Conservation (phyloP, 805 yeast species). For the Yamadazyma insecticola region DNA sequence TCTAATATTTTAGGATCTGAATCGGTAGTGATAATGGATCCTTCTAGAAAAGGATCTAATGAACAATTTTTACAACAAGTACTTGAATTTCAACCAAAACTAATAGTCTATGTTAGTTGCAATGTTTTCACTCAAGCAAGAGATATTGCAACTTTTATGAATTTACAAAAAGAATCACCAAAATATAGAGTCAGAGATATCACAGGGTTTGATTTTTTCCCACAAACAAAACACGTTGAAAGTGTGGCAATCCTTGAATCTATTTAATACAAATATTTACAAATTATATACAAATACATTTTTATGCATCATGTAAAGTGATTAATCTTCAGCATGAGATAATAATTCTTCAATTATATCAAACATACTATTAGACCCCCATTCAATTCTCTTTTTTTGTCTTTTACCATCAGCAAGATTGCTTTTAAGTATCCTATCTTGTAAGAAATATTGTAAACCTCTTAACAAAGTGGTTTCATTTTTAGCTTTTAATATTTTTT, state of each 20-base stretch:
- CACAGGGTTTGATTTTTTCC: constrained; percentile 57
- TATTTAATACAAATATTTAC: background rate
- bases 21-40: constrained; percentile 39
- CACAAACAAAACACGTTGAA: constrained; percentile 83
- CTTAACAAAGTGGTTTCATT: constrained; percentile 55
- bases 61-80: constrained; percentile 31
- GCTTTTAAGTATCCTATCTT: constrained; percentile 41
- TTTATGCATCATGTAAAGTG: no score
- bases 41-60: constrained; percentile 41
- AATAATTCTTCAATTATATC: constrained; percentile 39
- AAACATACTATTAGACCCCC: constrained; percentile 59
- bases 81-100: constrained; percentile 29
- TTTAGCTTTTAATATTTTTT: constrained; percentile 48
- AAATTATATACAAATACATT: no score
- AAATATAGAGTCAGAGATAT: constrained; percentile 21
- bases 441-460: constrained; percentile 63
- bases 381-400: constrained; percentile 53
- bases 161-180: constrained; percentile 13
- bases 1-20: constrained; percentile 26
- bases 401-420: constrained; percentile 48
- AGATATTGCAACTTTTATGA: constrained; percentile 29
- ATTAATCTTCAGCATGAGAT: constrained; percentile 1
- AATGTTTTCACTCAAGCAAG: constrained; percentile 44
- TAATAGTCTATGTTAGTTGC: constrained; percentile 40
- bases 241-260: constrained; percentile 44